Percentiles rank a stretch among this genome's conserved stretches.
These are phyloP conservation scores for Thalassiosira hispida DNA, from an alignment of 352 stramenopile species.

Conservation along the genomic window DNA sequence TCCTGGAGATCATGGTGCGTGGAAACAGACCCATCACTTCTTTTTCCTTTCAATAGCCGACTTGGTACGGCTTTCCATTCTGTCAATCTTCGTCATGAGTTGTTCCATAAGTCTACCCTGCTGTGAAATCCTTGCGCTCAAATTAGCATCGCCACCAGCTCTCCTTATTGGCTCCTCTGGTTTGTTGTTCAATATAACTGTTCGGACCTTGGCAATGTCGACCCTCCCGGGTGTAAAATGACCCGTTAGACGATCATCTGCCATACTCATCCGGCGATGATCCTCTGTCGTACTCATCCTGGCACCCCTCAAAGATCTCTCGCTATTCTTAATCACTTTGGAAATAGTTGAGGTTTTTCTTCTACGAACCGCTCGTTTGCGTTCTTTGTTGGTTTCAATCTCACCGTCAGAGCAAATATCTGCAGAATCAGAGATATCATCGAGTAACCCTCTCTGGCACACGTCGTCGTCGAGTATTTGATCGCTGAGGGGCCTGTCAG, in stretches of 20 bases:
- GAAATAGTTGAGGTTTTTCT: not conserved
- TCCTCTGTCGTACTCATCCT: slow-evolving; percentile 4
- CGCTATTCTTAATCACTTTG: slow-evolving; percentile 8
- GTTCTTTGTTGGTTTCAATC: slow-evolving; percentile 15
- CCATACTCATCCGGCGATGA: not conserved
- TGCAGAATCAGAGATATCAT: slow-evolving; percentile 8
- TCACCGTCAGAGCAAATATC: slow-evolving; percentile 31
- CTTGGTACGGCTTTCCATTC: slow-evolving; percentile 13
- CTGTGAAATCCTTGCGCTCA: slow-evolving; percentile 26
- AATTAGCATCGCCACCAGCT: slow-evolving; percentile 2
- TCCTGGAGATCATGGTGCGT: not conserved
- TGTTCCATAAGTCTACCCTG: slow-evolving; percentile 28
- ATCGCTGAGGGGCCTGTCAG: slow-evolving; percentile 9
- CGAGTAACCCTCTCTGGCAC: no score
- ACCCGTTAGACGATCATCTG: slow-evolving; percentile 9
- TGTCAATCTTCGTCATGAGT: slow-evolving; percentile 19
- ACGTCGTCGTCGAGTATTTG: slow-evolving; percentile 7
- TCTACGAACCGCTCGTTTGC: not conserved
- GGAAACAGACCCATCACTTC: slow-evolving; percentile 6
- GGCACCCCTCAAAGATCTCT: not conserved
- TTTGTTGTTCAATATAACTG: slow-evolving; percentile 26
- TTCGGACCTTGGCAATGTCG: slow-evolving; percentile 30
- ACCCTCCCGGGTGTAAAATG: slow-evolving; percentile 19
- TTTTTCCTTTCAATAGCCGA: slow-evolving; percentile 1
- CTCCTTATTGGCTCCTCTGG: slow-evolving; percentile 4